Evolutionary conservation across 2,329 filamentous ascomycete genomes (phyloP).

Genomic region (Nemania sp.): DNA sequence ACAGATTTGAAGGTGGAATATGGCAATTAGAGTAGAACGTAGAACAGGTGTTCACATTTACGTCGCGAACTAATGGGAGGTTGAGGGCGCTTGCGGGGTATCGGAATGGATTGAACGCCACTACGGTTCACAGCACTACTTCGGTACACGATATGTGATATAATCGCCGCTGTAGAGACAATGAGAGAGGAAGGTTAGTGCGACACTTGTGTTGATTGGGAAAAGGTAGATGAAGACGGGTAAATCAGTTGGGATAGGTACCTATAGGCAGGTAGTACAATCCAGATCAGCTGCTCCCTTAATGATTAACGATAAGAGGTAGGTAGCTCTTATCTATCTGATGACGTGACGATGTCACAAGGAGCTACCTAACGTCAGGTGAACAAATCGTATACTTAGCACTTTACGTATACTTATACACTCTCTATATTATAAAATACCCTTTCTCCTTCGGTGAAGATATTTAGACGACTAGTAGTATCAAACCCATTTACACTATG

Average conservation of each 20-base stretch:
- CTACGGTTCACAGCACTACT: neutral
- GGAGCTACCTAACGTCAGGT: slow-evolving; percentile 5
- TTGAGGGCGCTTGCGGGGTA: neutral
- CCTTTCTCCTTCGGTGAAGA: too few species aligned
- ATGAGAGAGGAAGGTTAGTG: neutral
- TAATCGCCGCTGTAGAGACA: slow-evolving; percentile 1
- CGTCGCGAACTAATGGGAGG: neutral
- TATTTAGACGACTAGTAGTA: too few species aligned
- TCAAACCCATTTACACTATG: too few species aligned
- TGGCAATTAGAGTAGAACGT: neutral
- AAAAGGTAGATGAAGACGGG: slow-evolving; percentile 11
- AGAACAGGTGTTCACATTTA: neutral
- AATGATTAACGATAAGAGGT: slow-evolving; percentile 5
- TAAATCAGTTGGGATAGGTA: neutral
- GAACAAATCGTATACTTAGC: neutral
- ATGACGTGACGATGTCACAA: slow-evolving; percentile 29
- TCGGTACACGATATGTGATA: neutral
- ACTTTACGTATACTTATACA: neutral
- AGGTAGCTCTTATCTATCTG: slow-evolving; percentile 6
- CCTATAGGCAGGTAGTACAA: too few species aligned
- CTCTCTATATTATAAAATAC: neutral
- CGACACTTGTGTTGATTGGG: neutral
- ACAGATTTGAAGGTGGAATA: neutral
- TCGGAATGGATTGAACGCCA: neutral
- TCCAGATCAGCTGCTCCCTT: slow-evolving; percentile 1